phyloP scores from a whole-genome alignment of 208 protist species.

The Acanthamoeba castellanii region DNA sequence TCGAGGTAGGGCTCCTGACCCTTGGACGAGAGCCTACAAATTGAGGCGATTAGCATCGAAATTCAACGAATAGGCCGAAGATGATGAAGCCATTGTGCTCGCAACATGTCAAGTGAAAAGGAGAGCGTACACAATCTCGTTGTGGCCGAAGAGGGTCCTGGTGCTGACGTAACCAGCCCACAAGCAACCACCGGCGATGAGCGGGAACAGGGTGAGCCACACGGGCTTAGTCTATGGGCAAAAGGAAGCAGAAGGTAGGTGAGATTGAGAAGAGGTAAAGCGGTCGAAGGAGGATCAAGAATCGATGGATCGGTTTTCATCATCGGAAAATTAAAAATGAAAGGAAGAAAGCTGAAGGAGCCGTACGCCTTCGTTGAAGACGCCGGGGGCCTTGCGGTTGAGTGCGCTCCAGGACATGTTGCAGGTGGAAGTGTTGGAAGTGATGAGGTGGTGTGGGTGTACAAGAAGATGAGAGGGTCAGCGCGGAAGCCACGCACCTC shows the following conservation, averaged over 20 bases:
- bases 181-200: constrained; percentile 23
- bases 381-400: background rate
- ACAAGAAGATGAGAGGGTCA: too few relatives aligned
- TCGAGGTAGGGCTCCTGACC: constrained; percentile 37
- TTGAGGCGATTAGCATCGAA: background rate
- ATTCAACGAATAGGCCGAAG: background rate
- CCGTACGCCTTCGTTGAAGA: constrained; percentile 24
- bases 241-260: background rate
- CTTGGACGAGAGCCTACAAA: constrained; percentile 1
- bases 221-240: constrained; percentile 24
- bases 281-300: background rate
- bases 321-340: background rate
- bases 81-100: background rate
- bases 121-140: constrained; percentile 56
- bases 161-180: constrained; percentile 38
- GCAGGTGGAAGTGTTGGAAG: background rate
- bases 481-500: too few relatives aligned
- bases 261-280: background rate
- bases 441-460: too few relatives aligned
- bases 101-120: background rate
- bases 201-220: constrained; percentile 27
- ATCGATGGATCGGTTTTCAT: too few relatives aligned
- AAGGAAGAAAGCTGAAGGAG: background rate
- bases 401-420: constrained; percentile 16
- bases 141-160: constrained; percentile 35